Conservation (phyloP, 2,329 filamentous ascomycete species). For the Alternaria infectoria region DNA sequence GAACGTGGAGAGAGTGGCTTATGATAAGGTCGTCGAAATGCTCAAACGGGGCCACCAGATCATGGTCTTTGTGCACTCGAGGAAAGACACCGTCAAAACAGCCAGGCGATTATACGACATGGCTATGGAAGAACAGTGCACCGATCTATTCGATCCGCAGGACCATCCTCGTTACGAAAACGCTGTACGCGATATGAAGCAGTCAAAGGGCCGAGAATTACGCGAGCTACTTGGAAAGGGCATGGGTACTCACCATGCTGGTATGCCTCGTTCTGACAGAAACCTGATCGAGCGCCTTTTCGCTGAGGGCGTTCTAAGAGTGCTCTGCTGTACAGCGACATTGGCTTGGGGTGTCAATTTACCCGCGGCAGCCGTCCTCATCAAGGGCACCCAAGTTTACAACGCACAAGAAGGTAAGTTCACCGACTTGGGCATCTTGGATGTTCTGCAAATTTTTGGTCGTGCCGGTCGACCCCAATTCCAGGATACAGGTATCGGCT, state of each 20-base stretch:
- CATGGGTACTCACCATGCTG: conserved; percentile 93
- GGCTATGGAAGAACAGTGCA: conserved; percentile 78
- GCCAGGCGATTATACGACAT: conserved; percentile 86
- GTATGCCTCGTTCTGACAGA: conserved; percentile 91
- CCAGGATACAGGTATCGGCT: conserved; percentile 95
- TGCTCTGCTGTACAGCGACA: conserved; percentile 97
- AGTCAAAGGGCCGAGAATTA: conserved; percentile 83
- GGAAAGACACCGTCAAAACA: conserved; percentile 90
- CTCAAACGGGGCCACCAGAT: conserved; percentile 89
- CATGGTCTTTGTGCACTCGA: conserved; percentile 99
- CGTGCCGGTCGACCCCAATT: conserved; percentile 97
- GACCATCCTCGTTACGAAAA: conserved; percentile 79
- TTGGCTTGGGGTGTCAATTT: conserved; percentile 99
- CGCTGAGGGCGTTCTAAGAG: conserved; percentile 88
- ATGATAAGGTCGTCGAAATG: conserved; percentile 96
- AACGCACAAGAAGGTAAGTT: conserved; percentile 97
- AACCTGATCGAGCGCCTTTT: conserved; percentile 97
- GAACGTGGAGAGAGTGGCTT: conserved; percentile 85
- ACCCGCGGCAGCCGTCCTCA: conserved; percentile 93
- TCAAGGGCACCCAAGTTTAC: conserved; percentile 98
- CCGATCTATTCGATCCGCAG: conserved; percentile 82
- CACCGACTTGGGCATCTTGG: conserved; percentile 92
- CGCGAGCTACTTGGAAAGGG: conserved; percentile 89
- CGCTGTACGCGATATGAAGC: conserved; percentile 83
- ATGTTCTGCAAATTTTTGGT: conserved; percentile 97